These are phyloP conservation scores for Lactarius pseudohatsudake DNA, from an alignment of 768 basidiomycete genomes.

Conservation along the genomic window DNA sequence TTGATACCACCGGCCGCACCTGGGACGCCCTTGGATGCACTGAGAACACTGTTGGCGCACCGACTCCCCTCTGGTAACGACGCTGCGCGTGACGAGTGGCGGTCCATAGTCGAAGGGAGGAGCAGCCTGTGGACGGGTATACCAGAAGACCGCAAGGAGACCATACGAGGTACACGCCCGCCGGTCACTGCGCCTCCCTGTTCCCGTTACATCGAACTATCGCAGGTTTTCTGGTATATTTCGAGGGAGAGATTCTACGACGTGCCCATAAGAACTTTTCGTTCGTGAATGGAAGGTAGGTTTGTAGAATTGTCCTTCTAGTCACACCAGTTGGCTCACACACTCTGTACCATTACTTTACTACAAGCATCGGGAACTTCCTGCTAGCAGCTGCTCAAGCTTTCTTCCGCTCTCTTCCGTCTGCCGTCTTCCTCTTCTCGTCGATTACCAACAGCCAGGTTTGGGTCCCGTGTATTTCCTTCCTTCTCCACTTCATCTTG, in stretches of 20 bases:
- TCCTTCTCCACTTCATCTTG: constrained; percentile 20
- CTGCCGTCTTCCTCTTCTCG: constrained; percentile 91
- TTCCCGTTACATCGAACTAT: background rate
- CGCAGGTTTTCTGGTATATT: constrained; percentile 87
- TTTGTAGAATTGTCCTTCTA: background rate
- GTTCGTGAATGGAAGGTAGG: constrained; percentile 84
- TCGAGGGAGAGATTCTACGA: constrained; percentile 83
- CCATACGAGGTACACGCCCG: constrained; percentile 65
- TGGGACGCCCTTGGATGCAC: constrained; percentile 65
- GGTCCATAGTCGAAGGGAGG: constrained; percentile 86
- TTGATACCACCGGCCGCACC: constrained; percentile 69
- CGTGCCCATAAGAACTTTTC: constrained; percentile 94
- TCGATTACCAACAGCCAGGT: constrained; percentile 82
- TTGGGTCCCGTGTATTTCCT: constrained; percentile 23
- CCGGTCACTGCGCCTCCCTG: background rate
- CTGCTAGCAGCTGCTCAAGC: constrained; percentile 85
- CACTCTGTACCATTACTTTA: background rate
- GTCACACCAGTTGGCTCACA: background rate
- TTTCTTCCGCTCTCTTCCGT: constrained; percentile 90
- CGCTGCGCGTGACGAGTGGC: constrained; percentile 87
- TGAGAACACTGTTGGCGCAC: constrained; percentile 75
- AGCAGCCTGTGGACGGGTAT: constrained; percentile 82
- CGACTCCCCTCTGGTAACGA: constrained; percentile 64
- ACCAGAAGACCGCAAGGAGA: constrained; percentile 87
- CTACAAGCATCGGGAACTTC: constrained; percentile 78